Base-by-base conservation (phyloP, 1,284 basidiomycete genomes). In the Acaromyces ingoldii region DNA sequence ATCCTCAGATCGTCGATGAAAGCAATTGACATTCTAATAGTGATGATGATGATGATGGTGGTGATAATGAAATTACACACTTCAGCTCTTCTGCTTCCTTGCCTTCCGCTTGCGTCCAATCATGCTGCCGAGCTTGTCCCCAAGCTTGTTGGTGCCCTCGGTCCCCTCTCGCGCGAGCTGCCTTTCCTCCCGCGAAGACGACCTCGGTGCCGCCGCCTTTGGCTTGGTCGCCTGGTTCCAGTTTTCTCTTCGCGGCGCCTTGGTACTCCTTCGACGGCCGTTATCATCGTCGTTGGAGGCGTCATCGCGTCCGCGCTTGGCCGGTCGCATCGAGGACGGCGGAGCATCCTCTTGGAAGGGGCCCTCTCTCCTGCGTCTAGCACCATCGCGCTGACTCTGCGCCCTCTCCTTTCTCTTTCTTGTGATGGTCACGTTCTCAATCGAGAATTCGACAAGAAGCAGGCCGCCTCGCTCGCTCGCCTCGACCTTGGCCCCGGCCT, bases 361-460 rank as follows among this genome's bases (percentile, higher is more conserved):
- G 36, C 24, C 36, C 36, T 37, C 17, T 17, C 34, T 45, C 24
- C 6, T 26, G 15, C 34, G 30, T 30, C 19, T 45, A 19, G 25
- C 42, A 11, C 19, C 26, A 31, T 19, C 38, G 13, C 28, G 38
- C 28, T 19, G 28, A 30, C 25, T 15, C 19, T 50, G 28, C 11
- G 4, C 28, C n/a, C 47, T 54, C 19, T 54, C 58, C n/a, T 57
- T 40, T 46, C 70, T 62, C 55, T 72, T 72, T 22, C 55, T 55
- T 34, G 67, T 70, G 0, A 66, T 62, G 25, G 63, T 62, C 29
- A 65, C 61, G 47, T 75, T 75, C 30, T 75, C 73, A 33, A 75
- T 70, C 4, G 67, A 63, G 42, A 75, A 75, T 42, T 75, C 73
- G 43, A 72, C 63, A 44, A 70, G 59, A 17, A 74, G 36, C 46